Conservation (phyloP, 306 rosid species). For the Parietaria judaica region DNA sequence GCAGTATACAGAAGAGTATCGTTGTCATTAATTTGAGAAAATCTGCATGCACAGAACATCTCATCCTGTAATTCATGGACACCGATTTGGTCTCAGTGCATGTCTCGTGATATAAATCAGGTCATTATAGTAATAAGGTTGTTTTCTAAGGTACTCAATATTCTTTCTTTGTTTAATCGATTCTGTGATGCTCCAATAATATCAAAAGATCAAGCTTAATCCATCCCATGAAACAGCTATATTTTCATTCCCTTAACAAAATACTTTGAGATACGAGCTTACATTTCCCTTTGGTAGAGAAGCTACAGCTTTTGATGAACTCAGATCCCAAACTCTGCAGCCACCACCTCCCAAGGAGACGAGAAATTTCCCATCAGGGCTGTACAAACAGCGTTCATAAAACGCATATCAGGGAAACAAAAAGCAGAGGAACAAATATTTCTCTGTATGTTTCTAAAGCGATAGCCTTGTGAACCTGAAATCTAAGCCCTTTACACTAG, state of each 20-base stretch:
- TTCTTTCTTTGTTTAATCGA: background rate
- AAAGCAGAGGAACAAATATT: background rate
- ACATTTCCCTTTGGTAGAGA: conserved; percentile 63
- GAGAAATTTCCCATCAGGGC: conserved; percentile 73
- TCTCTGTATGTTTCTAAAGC: background rate
- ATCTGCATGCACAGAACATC: conserved; percentile 62
- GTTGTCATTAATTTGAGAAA: conserved; percentile 46
- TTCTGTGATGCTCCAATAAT: too few relatives aligned
- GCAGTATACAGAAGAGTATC: conserved; percentile 52
- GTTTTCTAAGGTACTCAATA: background rate
- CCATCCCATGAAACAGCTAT: conserved; percentile 2
- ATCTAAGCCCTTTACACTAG: conserved; percentile 65
- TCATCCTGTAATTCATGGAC: conserved; percentile 53
- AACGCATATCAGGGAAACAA: conserved; percentile 21
- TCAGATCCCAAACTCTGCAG: conserved; percentile 82
- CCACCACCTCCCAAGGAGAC: conserved; percentile 77
- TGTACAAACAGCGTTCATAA: conserved; percentile 34
- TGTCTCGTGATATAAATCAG: background rate
- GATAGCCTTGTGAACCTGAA: conserved; percentile 54
- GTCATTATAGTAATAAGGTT: background rate
- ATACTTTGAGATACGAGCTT: background rate
- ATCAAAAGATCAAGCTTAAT: too few relatives aligned
- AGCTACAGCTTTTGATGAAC: conserved; percentile 44
- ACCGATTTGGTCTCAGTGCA: conserved; percentile 14
- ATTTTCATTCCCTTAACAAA: conserved; percentile 7